Percentiles rank a stretch among this genome's conserved stretches.
phyloP scores from a whole-genome alignment of 202 grass and related monocot genomes.

The Dendrocalamus latiflorus region DNA sequence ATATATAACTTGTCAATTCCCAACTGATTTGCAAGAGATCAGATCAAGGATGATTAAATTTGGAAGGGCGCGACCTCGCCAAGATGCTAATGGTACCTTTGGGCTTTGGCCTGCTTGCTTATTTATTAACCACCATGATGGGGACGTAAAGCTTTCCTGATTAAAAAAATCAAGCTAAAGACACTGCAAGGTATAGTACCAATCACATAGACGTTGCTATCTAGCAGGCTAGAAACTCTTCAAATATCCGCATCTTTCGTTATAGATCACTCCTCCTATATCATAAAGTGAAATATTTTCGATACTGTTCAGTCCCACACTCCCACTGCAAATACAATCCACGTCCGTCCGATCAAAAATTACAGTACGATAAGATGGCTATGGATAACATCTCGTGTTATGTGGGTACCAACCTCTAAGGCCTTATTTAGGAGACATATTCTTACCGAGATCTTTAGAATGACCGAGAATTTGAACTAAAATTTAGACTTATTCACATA shows the following conservation, averaged over 20 bases:
- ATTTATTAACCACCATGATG: neutral
- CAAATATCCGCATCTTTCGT: constrained; percentile 30
- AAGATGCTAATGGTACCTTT: neutral
- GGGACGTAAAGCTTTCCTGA: neutral
- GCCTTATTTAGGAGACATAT: too few species aligned
- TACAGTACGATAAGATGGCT: neutral
- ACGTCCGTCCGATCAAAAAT: neutral
- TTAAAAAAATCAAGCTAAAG: neutral
- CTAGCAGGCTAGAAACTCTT: neutral
- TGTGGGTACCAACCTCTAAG: too few species aligned
- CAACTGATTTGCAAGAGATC: neutral
- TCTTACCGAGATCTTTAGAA: too few species aligned
- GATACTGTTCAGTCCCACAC: neutral
- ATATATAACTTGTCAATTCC: neutral
- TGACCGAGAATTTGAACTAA: too few species aligned
- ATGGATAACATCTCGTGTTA: neutral
- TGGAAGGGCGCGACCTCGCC: neutral
- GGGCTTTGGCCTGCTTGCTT: neutral
- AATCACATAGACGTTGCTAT: neutral
- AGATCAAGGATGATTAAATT: neutral
- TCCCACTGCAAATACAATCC: neutral
- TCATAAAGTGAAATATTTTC: neutral
- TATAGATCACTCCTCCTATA: neutral
- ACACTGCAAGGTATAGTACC: neutral
- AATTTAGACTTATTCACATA: too few species aligned